These are phyloP conservation scores for Pichia sp. DNA, from an alignment of 1,139 yeast species.

Conservation along the genomic window DNA sequence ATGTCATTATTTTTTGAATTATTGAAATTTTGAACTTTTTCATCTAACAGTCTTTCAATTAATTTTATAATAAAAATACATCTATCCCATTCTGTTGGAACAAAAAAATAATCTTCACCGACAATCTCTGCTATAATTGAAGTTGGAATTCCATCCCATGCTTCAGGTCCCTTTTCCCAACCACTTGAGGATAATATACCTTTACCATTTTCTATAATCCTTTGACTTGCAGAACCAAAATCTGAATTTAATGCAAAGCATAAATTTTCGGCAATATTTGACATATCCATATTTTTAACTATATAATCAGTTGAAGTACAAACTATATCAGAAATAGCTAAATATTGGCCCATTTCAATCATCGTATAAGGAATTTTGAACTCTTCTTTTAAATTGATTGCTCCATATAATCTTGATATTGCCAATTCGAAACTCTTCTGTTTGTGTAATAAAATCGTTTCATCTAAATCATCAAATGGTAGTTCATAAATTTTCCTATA, in stretches of 20 bases:
- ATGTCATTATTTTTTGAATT: slow-evolving; percentile 18
- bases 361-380: slow-evolving; percentile 28
- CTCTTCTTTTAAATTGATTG: slow-evolving; percentile 30
- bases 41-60: slow-evolving; percentile 30
- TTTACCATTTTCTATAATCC: slow-evolving; percentile 40
- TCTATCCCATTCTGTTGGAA: slow-evolving; percentile 48
- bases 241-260: slow-evolving; percentile 37
- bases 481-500: slow-evolving; percentile 24
- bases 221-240: slow-evolving; percentile 40
- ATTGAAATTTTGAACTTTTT: slow-evolving; percentile 7
- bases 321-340: slow-evolving; percentile 40
- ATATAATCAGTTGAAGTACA: slow-evolving; percentile 37
- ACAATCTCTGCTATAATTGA: slow-evolving; percentile 38
- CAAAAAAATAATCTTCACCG: slow-evolving; percentile 43
- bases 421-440: slow-evolving; percentile 41
- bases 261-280: slow-evolving; percentile 34
- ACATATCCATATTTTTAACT: slow-evolving; percentile 31
- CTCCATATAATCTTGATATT: slow-evolving; percentile 40
- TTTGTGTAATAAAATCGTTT: slow-evolving; percentile 18
- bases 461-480: slow-evolving; percentile 34
- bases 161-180: slow-evolving; percentile 37
- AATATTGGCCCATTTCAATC: slow-evolving; percentile 44
- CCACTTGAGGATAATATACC: slow-evolving; percentile 43
- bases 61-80: slow-evolving; percentile 38
- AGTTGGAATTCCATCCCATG: slow-evolving; percentile 42